Base-by-base conservation (phyloP, 1,139 yeast genomes). In the Hanseniaspora sp. region DNA sequence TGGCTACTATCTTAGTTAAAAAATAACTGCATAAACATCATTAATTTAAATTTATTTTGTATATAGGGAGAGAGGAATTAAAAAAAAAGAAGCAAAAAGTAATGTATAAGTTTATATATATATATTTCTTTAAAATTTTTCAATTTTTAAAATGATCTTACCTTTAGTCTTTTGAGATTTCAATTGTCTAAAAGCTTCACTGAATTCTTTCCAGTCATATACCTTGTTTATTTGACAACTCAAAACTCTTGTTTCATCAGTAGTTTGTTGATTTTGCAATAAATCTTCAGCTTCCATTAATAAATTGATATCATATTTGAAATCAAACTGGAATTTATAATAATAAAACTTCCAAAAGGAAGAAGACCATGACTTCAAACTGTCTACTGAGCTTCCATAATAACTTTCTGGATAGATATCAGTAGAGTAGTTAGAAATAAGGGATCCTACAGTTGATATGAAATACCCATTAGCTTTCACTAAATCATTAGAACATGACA, bases 141-240 rank as follows among this genome's bases (percentile, higher is more conserved):
- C 75, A 28, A 69, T 68, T 40, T 70, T 62, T 44, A 72, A 56
- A 5, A 85, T 75, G 53, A 85, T 70, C 65, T 85, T 86, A 34
- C 95, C 95, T 57, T 74, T 76, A n/a, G 80, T 79, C 56, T 72
- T 74, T 47, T 80, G 78, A 3, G 72, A 64, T 31, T 66, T 68
- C 56, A 83, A 68, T 59, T 70, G 72, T 2, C 74, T 74, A 55
- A 76, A 67, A 0, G 90, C 94, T 13, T 72, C 67, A 47, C 72
- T 63, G 58, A 71, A 74, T 7, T 80, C 72, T 17, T 72, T 74
- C 73, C 85, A 78, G 23, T 75, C 71, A 59, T 71, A 76, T 18
- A 74, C 73, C 13, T 76, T 69, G 63, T 83, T 94, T 43, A 85
- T 11, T 11, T 37, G 23, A 29, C 53, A 51, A 31, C 40, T 15